Base-by-base conservation (phyloP, 2,329 filamentous ascomycete species). In the Mollisia scopiformis region DNA sequence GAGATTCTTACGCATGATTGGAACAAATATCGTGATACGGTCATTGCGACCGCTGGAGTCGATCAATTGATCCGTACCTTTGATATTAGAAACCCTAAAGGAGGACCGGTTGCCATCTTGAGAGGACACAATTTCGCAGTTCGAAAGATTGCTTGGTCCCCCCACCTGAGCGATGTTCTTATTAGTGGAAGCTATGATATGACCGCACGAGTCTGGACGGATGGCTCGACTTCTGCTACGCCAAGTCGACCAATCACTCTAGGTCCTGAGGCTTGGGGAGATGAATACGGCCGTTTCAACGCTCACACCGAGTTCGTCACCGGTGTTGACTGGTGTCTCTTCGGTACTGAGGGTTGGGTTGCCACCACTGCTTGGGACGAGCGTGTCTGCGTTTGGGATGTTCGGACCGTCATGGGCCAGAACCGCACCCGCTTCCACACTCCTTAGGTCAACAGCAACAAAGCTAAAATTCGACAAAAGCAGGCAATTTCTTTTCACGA, bases 311-410 rank as follows among this genome's bases (percentile, higher is more conserved):
- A 99, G 78, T 99, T 99, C 71, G 93, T 90, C 10, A 97, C 93
- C 3, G 95, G 95, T 7, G 91, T 98, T 0, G 95, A 99, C 75
- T 99, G 96, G 95, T 99, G 95, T 77, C 77, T 99, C 47, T 99
- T 99, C 75, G 95, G 95, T 4, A 90, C 87, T 25, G 93, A 96
- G 66, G 95, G 95, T 5, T 99, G 95, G 95, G 93, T 93, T 68
- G 93, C 95, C 2, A 96, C 91, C 64, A 91, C 90, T 1, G 93
- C 92, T 0, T 99, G 95, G 95, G 95, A 99, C 71, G 93, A 97
- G 78, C 84, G 88, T 69, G 84, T 99, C 11, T 80, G 96, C 69
- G 85, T 99, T 6, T 99, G 94, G 94, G 95, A 99, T 79, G 91
- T 93, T 39, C 88, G 87, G 68, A 82, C 21, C 6, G 43, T 47